Conservation (phyloP, 2,329 filamentous ascomycete species). For the Mollisia scopiformis region DNA sequence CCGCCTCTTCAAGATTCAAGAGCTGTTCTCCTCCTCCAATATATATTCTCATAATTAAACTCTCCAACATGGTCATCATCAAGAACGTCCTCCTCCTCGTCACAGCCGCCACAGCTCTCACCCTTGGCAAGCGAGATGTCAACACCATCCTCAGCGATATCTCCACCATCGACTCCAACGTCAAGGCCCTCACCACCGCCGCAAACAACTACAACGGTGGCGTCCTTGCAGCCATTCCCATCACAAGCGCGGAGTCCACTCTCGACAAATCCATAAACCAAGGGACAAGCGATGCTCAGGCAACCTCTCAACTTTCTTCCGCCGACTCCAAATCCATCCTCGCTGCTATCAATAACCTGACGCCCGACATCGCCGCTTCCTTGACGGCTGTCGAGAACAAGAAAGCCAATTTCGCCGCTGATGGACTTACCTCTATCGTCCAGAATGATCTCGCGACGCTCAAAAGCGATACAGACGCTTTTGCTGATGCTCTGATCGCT, state of each 20-base stretch:
- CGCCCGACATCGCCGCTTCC: slow-evolving; percentile 8
- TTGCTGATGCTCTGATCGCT: slow-evolving; percentile 17
- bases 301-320: slow-evolving; percentile 14
- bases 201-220: slow-evolving; percentile 40
- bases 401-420: slow-evolving; percentile 17
- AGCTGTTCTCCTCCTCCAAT: background rate
- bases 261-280: slow-evolving; percentile 17
- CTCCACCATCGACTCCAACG: slow-evolving; percentile 46
- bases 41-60: background rate
- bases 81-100: slow-evolving; percentile 21
- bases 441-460: slow-evolving; percentile 1
- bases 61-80: slow-evolving; percentile 23
- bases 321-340: slow-evolving; percentile 16
- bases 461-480: slow-evolving; percentile 17
- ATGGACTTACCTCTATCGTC: slow-evolving; percentile 12
- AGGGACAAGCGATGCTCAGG: slow-evolving; percentile 9
- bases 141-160: slow-evolving; percentile 19
- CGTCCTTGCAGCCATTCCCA: slow-evolving; percentile 8
- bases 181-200: slow-evolving; percentile 49
- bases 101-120: slow-evolving; percentile 14
- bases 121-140: slow-evolving; percentile 14
- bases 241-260: slow-evolving; percentile 7
- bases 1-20: background rate
- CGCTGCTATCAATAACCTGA: slow-evolving; percentile 5
- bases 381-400: slow-evolving; percentile 16